phyloP scores from a whole-genome alignment of 1,139 yeast genomes.

The Debaryomyces robertsiae region DNA sequence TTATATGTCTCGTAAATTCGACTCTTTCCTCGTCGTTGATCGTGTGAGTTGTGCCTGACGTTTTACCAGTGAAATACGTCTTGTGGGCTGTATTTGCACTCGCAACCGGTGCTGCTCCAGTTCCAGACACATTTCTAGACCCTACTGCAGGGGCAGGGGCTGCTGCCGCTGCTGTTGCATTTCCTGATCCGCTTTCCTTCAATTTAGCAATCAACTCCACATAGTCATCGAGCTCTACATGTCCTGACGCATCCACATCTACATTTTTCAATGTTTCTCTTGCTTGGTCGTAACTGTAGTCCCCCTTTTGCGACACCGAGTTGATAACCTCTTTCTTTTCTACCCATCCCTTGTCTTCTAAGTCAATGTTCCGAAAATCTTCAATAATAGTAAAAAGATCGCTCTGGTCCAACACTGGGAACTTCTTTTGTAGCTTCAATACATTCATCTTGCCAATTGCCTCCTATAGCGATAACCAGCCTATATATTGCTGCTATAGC shows the following conservation, averaged over 20 bases:
- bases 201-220: conserved; percentile 81
- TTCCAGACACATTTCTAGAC: conserved; percentile 19
- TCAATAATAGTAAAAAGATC: conserved; percentile 85
- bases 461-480: background rate
- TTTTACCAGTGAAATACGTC: conserved; percentile 75
- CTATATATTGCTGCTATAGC: background rate
- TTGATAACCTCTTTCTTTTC: conserved; percentile 90
- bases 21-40: conserved; percentile 96
- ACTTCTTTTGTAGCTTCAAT: conserved; percentile 69
- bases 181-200: conserved; percentile 40
- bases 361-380: conserved; percentile 71
- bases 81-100: conserved; percentile 62
- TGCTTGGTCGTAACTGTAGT: conserved; percentile 85
- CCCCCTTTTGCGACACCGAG: conserved; percentile 76
- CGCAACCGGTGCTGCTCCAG: conserved; percentile 38
- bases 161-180: conserved; percentile 24
- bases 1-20: conserved; percentile 95
- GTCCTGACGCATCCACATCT: conserved; percentile 94
- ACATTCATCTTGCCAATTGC: conserved; percentile 42
- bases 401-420: conserved; percentile 81
- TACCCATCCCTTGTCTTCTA: conserved; percentile 94
- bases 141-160: conserved; percentile 19
- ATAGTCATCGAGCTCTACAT: conserved; percentile 93
- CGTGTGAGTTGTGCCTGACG: conserved; percentile 94
- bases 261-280: conserved; percentile 91